Conservation (phyloP, 2,329 filamentous ascomycete genomes). For the Botrytis fragariae region DNA sequence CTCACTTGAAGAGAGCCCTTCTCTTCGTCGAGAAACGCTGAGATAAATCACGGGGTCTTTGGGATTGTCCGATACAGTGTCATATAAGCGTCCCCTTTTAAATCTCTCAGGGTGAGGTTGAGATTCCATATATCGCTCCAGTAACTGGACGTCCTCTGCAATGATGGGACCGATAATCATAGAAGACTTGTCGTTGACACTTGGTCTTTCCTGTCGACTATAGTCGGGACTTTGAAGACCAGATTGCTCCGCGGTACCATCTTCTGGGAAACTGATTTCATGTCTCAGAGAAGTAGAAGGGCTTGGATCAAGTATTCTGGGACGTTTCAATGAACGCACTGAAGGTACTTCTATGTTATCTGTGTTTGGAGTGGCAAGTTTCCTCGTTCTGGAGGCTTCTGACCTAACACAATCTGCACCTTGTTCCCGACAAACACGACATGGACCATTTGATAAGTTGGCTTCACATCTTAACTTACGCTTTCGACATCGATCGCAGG, state of each 20-base stretch:
- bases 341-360: not conserved
- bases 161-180: constrained; percentile 57
- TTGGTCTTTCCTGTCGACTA: not conserved
- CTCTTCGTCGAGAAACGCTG: constrained; percentile 30
- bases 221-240: not conserved
- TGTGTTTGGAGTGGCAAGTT: not conserved
- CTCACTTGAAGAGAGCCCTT: constrained; percentile 41
- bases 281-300: not conserved
- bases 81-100: not conserved
- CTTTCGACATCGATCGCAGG: constrained; percentile 11
- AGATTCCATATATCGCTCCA: constrained; percentile 56
- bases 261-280: not conserved
- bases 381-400: not conserved
- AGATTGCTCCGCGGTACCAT: not conserved
- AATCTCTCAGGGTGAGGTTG: constrained; percentile 34
- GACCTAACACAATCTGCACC: not conserved
- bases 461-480: constrained; percentile 8
- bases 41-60: constrained; percentile 44
- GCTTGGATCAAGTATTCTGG: not conserved
- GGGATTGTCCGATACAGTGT: constrained; percentile 42
- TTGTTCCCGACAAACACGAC: not conserved
- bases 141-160: constrained; percentile 58
- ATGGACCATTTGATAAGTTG: not conserved
- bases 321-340: not conserved
- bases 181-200: not conserved